Evolutionary conservation across 116 monocot genomes (phyloP).

Genomic region (Thalassia testudinum): DNA sequence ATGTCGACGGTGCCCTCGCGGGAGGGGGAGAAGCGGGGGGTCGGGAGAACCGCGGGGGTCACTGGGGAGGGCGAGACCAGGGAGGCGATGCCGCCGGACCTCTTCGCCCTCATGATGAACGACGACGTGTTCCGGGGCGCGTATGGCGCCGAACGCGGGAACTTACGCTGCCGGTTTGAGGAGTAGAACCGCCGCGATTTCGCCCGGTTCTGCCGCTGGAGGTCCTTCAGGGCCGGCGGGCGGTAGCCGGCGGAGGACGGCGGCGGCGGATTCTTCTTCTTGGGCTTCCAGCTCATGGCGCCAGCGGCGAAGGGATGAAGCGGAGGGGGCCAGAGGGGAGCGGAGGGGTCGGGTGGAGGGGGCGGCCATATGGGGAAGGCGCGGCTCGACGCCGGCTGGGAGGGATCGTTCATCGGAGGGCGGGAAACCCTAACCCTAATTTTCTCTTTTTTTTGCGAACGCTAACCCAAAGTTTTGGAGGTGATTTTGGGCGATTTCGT

Average conservation of each 20-base stretch:
- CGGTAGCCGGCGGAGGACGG: conserved; percentile 11
- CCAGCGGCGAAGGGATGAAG: conserved; percentile 9
- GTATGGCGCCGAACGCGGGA: conserved; percentile 35
- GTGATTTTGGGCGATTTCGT: too few relatives aligned
- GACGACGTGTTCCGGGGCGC: conserved; percentile 86
- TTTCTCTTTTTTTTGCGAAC: too few relatives aligned
- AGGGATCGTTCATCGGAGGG: conserved; percentile 36
- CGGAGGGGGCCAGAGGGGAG: neutral
- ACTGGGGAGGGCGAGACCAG: conserved; percentile 68
- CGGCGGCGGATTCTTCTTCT: conserved; percentile 15
- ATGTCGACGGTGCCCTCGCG: conserved; percentile 62
- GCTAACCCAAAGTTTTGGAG: too few relatives aligned
- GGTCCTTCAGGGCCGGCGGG: conserved; percentile 27
- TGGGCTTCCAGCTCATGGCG: conserved; percentile 1
- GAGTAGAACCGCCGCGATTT: conserved; percentile 39
- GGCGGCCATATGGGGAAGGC: conserved; percentile 32
- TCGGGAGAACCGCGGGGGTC: conserved; percentile 72
- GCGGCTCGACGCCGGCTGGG: conserved; percentile 34
- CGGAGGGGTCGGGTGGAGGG: conserved; percentile 1
- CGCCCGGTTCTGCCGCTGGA: conserved; percentile 37
- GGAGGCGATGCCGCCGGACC: conserved; percentile 70
- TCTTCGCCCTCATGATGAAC: conserved; percentile 74
- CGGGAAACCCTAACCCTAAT: conserved; percentile 1
- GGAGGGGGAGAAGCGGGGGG: conserved; percentile 63
- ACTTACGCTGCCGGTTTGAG: conserved; percentile 16